phyloP scores from a whole-genome alignment of 1,139 yeast species.

The Kodamaea sp. region DNA sequence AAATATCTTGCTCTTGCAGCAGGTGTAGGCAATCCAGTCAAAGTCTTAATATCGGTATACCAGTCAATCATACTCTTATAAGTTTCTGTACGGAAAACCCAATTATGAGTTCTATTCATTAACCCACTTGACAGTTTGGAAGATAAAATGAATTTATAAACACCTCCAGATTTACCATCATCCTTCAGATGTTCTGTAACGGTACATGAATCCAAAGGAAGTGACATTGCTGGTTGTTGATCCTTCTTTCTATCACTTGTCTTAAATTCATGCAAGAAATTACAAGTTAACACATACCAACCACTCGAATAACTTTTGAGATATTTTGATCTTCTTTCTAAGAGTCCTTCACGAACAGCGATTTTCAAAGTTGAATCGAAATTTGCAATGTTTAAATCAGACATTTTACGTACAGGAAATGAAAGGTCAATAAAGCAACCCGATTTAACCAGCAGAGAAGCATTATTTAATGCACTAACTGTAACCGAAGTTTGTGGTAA shows the following conservation, averaged over 20 bases:
- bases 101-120: constrained; percentile 77
- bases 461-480: constrained; percentile 29
- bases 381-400: constrained; percentile 62
- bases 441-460: constrained; percentile 19
- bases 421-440: constrained; percentile 74
- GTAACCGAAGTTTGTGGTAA: constrained; percentile 37
- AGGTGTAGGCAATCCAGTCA: constrained; percentile 59
- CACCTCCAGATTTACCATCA: constrained; percentile 55
- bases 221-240: constrained; percentile 82
- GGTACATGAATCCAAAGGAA: constrained; percentile 76
- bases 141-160: constrained; percentile 74
- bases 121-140: constrained; percentile 67
- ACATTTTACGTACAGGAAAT: constrained; percentile 62
- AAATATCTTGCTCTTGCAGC: constrained; percentile 39
- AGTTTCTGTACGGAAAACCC: constrained; percentile 86
- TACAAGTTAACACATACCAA: constrained; percentile 88
- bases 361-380: constrained; percentile 67
- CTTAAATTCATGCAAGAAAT: constrained; percentile 87
- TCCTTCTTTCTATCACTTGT: constrained; percentile 78
- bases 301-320: constrained; percentile 85
- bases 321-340: constrained; percentile 88
- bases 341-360: constrained; percentile 72
- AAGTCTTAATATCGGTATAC: constrained; percentile 70
- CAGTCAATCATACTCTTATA: constrained; percentile 77
- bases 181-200: constrained; percentile 78